phyloP scores from a whole-genome alignment of 2,329 filamentous ascomycete species.

The Penicillium frequentans region DNA sequence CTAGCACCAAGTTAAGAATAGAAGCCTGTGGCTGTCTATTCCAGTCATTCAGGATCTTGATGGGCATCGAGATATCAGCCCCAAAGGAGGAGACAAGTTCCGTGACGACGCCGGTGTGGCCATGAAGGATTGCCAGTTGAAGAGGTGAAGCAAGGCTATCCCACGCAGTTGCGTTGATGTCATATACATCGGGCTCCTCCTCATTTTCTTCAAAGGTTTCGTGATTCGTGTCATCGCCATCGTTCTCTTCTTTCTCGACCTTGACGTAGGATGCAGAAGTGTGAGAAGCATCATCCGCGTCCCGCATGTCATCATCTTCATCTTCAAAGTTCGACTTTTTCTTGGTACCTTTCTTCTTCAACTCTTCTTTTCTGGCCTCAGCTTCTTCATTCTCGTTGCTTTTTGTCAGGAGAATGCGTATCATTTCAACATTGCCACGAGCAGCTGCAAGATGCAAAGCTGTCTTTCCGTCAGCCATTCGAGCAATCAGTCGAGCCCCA shows the following conservation, averaged over 20 bases:
- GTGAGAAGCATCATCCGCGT: constrained; percentile 51
- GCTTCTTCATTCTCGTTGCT: constrained; percentile 65
- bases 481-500: constrained; percentile 70
- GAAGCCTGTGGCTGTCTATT: constrained; percentile 55
- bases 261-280: constrained; percentile 76
- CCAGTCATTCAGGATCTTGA: constrained; percentile 59
- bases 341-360: constrained; percentile 9
- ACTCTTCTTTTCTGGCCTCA: constrained; percentile 43
- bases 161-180: constrained; percentile 78
- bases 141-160: constrained; percentile 72
- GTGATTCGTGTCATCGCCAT: constrained; percentile 39
- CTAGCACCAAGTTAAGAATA: constrained; percentile 70
- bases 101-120: constrained; percentile 68
- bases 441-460: constrained; percentile 79
- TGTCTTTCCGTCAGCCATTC: constrained; percentile 76
- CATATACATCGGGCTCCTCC: constrained; percentile 74
- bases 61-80: constrained; percentile 71
- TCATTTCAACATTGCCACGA: constrained; percentile 66
- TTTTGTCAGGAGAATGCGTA: constrained; percentile 70
- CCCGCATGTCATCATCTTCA: constrained; percentile 41
- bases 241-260: constrained; percentile 43
- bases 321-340: constrained; percentile 30
- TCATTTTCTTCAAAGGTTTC: constrained; percentile 54
- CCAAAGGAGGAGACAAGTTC: constrained; percentile 71
- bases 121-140: constrained; percentile 75